These are phyloP conservation scores for Oryza glaberrima DNA, from an alignment of 176 grass and related monocot species.

Conservation along the genomic window DNA sequence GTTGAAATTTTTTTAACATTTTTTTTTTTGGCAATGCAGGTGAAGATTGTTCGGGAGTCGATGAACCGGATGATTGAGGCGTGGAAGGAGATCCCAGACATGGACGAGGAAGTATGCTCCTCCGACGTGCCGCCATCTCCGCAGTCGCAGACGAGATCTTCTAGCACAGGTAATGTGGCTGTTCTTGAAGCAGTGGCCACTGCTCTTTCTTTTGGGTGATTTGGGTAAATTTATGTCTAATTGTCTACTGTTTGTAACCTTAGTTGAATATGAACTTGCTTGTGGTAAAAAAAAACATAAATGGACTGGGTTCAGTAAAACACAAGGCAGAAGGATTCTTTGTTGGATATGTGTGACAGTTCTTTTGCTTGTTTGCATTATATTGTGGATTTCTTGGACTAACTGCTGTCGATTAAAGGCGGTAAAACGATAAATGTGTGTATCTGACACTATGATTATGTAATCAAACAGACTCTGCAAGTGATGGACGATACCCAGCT, in stretches of 20 bases:
- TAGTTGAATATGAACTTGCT: neutral
- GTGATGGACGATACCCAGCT: slow-evolving; percentile 42
- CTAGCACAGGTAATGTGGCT: slow-evolving; percentile 55
- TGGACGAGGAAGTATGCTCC: slow-evolving; percentile 55
- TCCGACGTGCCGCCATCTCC: slow-evolving; percentile 20
- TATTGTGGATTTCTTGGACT: slow-evolving; percentile 7
- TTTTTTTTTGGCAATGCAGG: slow-evolving; percentile 66
- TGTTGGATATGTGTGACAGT: slow-evolving; percentile 12
- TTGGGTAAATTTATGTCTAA: slow-evolving; percentile 22
- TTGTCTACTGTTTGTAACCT: slow-evolving; percentile 16
- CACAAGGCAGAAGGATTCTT: neutral
- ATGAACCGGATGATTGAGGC: slow-evolving; percentile 94
- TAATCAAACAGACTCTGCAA: slow-evolving; percentile 62
- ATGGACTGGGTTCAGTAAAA: slow-evolving; percentile 16
- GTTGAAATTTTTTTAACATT: slow-evolving; percentile 28
- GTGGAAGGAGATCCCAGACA: slow-evolving; percentile 87
- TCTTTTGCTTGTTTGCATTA: neutral
- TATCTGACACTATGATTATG: slow-evolving; percentile 41
- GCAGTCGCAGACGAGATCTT: slow-evolving; percentile 53
- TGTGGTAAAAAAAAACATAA: slow-evolving; percentile 18
- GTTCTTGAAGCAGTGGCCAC: slow-evolving; percentile 17
- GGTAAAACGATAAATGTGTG: neutral
- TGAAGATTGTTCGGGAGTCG: slow-evolving; percentile 88
- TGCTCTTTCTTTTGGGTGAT: neutral
- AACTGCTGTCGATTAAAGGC: neutral